Evolutionary conservation across 1,284 basidiomycete genomes (phyloP).

Genomic region (Leucoagaricus sp.): DNA sequence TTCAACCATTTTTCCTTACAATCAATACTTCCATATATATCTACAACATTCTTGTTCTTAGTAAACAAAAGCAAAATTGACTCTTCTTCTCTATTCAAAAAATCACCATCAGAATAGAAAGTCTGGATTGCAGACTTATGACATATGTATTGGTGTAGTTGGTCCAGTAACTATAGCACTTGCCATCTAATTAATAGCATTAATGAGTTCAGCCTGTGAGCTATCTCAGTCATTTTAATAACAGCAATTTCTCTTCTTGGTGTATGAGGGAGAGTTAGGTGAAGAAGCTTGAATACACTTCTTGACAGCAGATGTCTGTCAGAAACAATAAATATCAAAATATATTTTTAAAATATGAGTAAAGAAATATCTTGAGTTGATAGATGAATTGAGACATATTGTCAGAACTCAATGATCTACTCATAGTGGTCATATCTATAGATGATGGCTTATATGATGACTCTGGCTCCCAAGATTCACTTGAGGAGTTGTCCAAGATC

Average conservation of each 20-base stretch:
- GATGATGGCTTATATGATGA: background rate
- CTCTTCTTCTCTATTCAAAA: constrained; percentile 17
- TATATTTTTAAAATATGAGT: no score
- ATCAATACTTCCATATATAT: constrained; percentile 5
- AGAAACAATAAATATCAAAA: background rate
- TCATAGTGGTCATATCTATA: background rate
- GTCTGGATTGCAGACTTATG: constrained; percentile 12
- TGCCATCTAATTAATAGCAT: background rate
- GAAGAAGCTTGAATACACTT: background rate
- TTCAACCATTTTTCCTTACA: constrained; percentile 3
- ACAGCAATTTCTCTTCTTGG: background rate
- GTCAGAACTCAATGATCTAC: background rate
- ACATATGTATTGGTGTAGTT: constrained; percentile 1
- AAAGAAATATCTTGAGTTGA: background rate
- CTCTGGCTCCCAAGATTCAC: background rate
- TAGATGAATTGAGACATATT: background rate
- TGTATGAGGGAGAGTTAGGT: background rate
- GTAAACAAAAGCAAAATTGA: constrained; percentile 10
- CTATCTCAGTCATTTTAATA: background rate
- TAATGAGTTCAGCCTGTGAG: background rate
- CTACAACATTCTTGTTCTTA: background rate
- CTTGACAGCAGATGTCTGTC: background rate
- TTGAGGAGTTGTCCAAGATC: no score
- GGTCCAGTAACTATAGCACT: background rate
- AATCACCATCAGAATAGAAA: constrained; percentile 18